Conservation (phyloP, 139 green algal species). For the Parachlorella kessleri region DNA sequence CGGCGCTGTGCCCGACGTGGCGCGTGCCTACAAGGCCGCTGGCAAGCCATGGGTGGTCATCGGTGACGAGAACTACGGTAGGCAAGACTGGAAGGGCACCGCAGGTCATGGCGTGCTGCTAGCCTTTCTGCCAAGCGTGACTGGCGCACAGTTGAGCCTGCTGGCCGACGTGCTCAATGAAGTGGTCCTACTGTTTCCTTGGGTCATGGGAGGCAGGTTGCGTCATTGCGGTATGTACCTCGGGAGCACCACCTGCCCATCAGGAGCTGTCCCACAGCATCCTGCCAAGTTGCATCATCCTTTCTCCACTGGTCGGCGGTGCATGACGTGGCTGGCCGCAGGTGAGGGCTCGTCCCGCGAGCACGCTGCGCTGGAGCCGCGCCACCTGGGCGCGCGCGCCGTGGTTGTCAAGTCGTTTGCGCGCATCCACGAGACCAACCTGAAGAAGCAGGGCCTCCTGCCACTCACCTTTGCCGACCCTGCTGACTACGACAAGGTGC, state of each 20-base stretch:
- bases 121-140: too few relatives aligned
- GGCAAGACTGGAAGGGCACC: neutral
- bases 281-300: too few relatives aligned
- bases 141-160: too few relatives aligned
- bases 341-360: conserved; percentile 86
- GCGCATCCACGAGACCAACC: conserved; percentile 97
- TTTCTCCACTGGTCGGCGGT: too few relatives aligned
- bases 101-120: too few relatives aligned
- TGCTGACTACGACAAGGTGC: conserved; percentile 94
- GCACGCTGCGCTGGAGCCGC: conserved; percentile 94
- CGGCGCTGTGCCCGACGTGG: conserved; percentile 65
- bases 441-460: conserved; percentile 96
- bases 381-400: conserved; percentile 88
- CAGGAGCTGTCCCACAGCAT: too few relatives aligned
- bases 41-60: conserved; percentile 86
- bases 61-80: conserved; percentile 94
- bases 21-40: conserved; percentile 85
- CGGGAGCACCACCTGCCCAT: too few relatives aligned
- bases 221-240: too few relatives aligned
- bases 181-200: too few relatives aligned
- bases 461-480: conserved; percentile 88
- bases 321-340: neutral
- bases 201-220: too few relatives aligned
- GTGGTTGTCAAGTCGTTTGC: conserved; percentile 96
- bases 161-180: too few relatives aligned